Evolutionary conservation across 1,284 basidiomycete species (phyloP).

Genomic region (Puccinia novopanici): DNA sequence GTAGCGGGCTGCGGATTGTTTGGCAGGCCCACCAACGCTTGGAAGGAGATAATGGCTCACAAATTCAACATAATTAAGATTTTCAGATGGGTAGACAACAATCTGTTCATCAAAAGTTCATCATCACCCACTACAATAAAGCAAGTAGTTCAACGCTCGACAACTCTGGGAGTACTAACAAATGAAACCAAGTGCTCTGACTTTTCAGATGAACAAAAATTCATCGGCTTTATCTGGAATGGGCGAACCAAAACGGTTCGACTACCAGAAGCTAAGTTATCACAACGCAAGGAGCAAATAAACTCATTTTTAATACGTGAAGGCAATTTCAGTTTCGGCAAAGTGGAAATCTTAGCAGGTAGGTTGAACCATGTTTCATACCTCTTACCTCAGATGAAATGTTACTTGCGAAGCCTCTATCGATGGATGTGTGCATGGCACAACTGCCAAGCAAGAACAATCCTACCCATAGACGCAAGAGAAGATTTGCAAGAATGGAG

Average conservation of each 20-base stretch:
- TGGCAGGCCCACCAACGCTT: not conserved
- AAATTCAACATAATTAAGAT: not conserved
- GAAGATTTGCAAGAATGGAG: not conserved
- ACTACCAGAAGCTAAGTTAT: not conserved
- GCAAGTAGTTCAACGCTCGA: not conserved
- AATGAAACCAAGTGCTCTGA: too few species aligned
- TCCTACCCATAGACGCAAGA: not conserved
- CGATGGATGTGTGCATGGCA: not conserved
- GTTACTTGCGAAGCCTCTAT: not conserved
- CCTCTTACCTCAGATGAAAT: not conserved
- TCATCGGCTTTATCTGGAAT: not conserved
- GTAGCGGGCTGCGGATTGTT: not conserved
- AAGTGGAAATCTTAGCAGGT: not conserved
- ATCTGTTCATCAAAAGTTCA: not conserved
- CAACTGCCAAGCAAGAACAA: not conserved
- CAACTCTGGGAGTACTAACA: not conserved
- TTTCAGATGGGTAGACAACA: constrained; percentile 4
- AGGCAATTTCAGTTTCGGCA: not conserved
- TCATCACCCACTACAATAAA: not conserved
- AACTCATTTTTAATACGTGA: not conserved
- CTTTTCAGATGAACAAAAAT: too few species aligned
- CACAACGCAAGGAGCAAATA: not conserved
- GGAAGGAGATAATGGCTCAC: not conserved
- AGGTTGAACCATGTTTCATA: too few species aligned
- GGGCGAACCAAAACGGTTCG: not conserved